A percentile compares a stretch with the other conserved stretches of the same genome.
Evolutionary conservation across 805 yeast species (phyloP).

Genomic region (Saccharomycopsis javanensis): DNA sequence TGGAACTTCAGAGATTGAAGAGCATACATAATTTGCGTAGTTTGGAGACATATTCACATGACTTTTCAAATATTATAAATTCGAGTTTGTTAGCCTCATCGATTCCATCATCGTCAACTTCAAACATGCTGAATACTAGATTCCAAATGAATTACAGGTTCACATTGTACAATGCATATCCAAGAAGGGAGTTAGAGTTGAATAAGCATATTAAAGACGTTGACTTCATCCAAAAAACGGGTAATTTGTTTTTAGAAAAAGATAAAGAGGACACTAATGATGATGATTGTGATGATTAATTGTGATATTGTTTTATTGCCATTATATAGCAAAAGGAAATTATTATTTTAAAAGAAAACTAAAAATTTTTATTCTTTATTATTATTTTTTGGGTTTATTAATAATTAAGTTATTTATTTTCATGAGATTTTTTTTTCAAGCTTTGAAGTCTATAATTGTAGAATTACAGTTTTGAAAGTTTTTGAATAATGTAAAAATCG

Average conservation of each 20-base stretch:
- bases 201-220: not conserved
- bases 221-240: slow-evolving; percentile 2
- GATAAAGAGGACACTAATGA: not conserved
- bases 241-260: slow-evolving; percentile 12
- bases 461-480: no score
- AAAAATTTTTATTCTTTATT: no score
- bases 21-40: not conserved
- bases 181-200: slow-evolving; percentile 5
- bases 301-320: no score
- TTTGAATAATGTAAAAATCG: no score
- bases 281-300: not conserved
- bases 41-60: not conserved
- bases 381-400: no score
- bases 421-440: no score
- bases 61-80: not conserved
- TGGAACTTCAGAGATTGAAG: not conserved
- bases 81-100: not conserved
- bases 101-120: not conserved
- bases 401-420: no score
- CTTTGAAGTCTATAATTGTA: no score
- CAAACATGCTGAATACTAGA: not conserved
- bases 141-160: slow-evolving; percentile 1
- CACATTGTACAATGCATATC: slow-evolving; percentile 7
- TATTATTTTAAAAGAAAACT: no score
- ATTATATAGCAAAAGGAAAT: no score